Percentiles rank a stretch among this genome's conserved stretches.
These are phyloP conservation scores for Nannochloropsis gaditana DNA, from an alignment of 108 stramenopile species.

Conservation along the genomic window DNA sequence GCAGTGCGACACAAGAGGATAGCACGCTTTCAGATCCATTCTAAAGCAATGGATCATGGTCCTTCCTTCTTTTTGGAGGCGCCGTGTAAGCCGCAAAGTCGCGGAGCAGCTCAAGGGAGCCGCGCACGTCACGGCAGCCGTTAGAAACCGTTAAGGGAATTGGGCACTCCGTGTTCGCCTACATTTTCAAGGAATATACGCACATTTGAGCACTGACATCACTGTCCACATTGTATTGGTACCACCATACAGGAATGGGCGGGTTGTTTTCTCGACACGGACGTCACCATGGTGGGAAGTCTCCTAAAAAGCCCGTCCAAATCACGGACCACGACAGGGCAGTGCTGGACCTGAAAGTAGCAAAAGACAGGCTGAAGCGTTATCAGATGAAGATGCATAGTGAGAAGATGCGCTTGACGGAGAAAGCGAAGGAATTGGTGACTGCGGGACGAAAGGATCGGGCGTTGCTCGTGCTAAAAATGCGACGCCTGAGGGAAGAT, in stretches of 20 bases:
- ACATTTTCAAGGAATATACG: too few species aligned
- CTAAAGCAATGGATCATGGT: too few species aligned
- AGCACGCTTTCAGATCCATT: too few species aligned
- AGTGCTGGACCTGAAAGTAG: constrained; percentile 55
- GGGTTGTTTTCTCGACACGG: neutral
- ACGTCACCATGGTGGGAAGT: neutral
- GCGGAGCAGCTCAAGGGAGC: too few species aligned
- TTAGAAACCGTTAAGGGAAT: too few species aligned
- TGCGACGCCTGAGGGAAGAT: constrained; percentile 39
- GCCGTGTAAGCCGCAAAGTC: too few species aligned
- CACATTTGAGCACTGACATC: too few species aligned
- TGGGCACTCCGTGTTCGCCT: too few species aligned
- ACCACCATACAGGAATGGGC: neutral
- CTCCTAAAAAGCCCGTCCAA: neutral
- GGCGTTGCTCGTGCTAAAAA: constrained; percentile 50
- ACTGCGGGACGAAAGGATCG: constrained; percentile 45
- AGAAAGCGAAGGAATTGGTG: constrained; percentile 42
- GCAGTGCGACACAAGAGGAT: too few species aligned
- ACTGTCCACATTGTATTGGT: too few species aligned
- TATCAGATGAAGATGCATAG: constrained; percentile 50
- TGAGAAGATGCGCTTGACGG: constrained; percentile 31
- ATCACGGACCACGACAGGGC: constrained; percentile 53
- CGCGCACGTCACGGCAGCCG: too few species aligned
- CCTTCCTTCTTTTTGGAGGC: too few species aligned
- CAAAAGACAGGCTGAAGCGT: constrained; percentile 49